Percentiles rank a stretch among this genome's conserved stretches.
phyloP scores from a whole-genome alignment of 2,329 filamentous ascomycete species.

The Tothia fuscella region DNA sequence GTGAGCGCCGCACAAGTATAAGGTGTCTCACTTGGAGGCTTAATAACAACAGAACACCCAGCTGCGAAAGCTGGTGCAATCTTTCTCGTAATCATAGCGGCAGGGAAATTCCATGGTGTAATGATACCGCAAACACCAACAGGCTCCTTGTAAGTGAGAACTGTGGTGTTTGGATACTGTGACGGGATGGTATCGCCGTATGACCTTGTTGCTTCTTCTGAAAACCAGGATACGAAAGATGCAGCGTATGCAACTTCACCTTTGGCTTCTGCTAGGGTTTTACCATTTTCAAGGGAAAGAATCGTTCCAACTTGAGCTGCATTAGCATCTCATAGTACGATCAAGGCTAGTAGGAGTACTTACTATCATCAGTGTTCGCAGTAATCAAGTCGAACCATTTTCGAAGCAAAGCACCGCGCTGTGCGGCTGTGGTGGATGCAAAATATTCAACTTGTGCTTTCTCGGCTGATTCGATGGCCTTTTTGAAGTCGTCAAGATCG shows the following conservation, averaged over 20 bases:
- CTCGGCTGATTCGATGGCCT: constrained; percentile 14
- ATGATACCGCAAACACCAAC: constrained; percentile 26
- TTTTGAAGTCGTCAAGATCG: constrained; percentile 14
- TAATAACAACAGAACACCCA: constrained; percentile 11
- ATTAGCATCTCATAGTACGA: not conserved
- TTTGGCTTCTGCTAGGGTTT: constrained; percentile 19
- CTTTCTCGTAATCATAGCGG: constrained; percentile 25
- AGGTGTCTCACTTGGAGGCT: constrained; percentile 11
- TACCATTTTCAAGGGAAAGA: constrained; percentile 23
- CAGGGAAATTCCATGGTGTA: constrained; percentile 12
- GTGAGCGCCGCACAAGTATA: constrained; percentile 7
- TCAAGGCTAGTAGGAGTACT: not conserved
- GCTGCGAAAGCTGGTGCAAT: constrained; percentile 12
- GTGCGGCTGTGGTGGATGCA: constrained; percentile 12
- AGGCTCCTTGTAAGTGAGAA: constrained; percentile 17
- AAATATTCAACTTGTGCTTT: constrained; percentile 12
- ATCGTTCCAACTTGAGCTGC: constrained; percentile 16
- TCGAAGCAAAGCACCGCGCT: constrained; percentile 17
- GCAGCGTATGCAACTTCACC: constrained; percentile 22
- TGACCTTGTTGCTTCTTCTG: constrained; percentile 15
- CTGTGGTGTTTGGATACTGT: constrained; percentile 7
- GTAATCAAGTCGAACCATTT: constrained; percentile 20
- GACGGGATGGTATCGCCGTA: constrained; percentile 13
- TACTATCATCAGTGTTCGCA: constrained; percentile 19
- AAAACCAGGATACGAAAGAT: constrained; percentile 22